Evolutionary conservation across 768 basidiomycete genomes (phyloP), one percentile per base, ranked within the genome.

Genomic region (Russula lepida): DNA sequence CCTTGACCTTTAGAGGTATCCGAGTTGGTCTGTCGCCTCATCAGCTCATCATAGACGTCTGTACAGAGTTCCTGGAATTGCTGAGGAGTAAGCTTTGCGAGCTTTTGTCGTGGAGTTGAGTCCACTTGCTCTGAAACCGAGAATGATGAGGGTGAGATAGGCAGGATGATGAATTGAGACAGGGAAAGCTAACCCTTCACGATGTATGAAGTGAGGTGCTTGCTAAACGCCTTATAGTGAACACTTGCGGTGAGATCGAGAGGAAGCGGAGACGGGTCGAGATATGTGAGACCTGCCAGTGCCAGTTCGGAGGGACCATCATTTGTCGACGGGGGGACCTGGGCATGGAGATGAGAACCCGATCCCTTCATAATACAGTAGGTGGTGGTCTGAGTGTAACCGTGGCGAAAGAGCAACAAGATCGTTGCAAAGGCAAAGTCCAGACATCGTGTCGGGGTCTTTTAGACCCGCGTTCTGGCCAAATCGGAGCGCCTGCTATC

Each of bases 31-130:
- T 87, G 84, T 63, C 95, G 77, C 33, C 97, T 48, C 11, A 95
- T 76, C 55, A 98, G 79, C 70, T 99, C 97, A 72, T 98, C 95
- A 69, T 93, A 98, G 4, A 98, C 95, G 72, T 99, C 97, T 9
- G 95, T 98, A 8, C 92, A 95, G 2, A 99, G 79, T 71, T 99
- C 97, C 67, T 97, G 92, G 68, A 98, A 98, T 72, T 99, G 97
- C 67, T 94, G 90, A 63, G 86, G 84, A 4, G 94, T 97, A 62
- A 99, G 80, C 35, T 92, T 81, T 3, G 92, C 97, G 64, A 98
- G 85, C 74, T 98, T 99, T 72, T 91, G 88, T 48, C 90, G 77
- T 13, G 90, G 88, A 58, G 81, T 84, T 15, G 88, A 81, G 30
- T 89, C 88, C 21, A 84, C 79, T 6, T 84, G 77, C 51, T 89